Percentiles rank a stretch among this genome's conserved stretches.
phyloP scores from a whole-genome alignment of 306 rosid genomes.

The Elaeagnus macrophylla region DNA sequence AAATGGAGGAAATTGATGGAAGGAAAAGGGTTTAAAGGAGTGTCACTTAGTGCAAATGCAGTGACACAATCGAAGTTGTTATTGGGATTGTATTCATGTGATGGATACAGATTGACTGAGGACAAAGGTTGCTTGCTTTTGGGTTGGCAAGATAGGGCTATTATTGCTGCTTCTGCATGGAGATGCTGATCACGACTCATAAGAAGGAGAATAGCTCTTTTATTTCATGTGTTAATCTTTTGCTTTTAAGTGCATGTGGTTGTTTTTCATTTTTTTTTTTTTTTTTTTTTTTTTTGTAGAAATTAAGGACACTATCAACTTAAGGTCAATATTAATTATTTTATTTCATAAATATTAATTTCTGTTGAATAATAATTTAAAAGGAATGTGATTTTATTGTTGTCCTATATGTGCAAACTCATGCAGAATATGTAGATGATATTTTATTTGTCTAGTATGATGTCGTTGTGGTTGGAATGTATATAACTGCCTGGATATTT shows the following conservation, averaged over 20 bases:
- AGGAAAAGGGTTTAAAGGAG: conserved; percentile 72
- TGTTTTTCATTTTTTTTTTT: background rate
- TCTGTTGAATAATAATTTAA: no score
- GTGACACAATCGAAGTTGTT: conserved; percentile 82
- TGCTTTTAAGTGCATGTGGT: background rate
- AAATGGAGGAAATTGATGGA: conserved; percentile 92
- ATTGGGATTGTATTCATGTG: conserved; percentile 73
- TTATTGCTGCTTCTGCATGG: conserved; percentile 91
- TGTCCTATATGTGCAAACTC: no score
- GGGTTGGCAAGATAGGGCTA: conserved; percentile 81
- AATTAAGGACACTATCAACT: no score
- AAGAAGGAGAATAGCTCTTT: background rate
- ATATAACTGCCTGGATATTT: no score
- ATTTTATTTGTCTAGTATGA: no score
- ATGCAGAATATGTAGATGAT: no score
- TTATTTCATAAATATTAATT: no score
- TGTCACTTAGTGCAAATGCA: conserved; percentile 66
- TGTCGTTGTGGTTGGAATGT: no score
- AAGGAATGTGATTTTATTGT: no score
- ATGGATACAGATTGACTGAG: conserved; percentile 74
- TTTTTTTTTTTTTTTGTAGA: no score
- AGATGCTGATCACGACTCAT: conserved; percentile 31
- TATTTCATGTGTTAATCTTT: background rate
- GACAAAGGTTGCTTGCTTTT: conserved; percentile 76
- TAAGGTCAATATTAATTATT: no score